Conservation (phyloP, 257 asterid genomes). For the Fraxinus cuspidata region DNA sequence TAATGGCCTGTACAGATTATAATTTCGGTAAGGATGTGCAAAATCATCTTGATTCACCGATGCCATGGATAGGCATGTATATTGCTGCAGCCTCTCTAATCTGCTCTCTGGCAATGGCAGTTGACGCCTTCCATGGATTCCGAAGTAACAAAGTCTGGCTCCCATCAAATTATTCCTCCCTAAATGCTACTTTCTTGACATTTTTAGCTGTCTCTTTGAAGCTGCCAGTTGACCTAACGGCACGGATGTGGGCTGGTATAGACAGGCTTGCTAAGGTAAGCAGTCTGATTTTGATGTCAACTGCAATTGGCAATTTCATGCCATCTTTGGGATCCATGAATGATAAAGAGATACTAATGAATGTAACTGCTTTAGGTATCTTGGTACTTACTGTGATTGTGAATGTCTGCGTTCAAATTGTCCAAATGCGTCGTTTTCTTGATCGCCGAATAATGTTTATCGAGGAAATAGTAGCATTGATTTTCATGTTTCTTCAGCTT, state of each 20-base stretch:
- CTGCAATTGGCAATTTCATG: constrained; percentile 1
- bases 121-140: neutral
- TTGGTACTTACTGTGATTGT: constrained; percentile 18
- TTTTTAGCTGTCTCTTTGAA: neutral
- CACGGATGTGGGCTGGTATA: neutral
- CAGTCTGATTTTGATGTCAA: neutral
- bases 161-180: constrained; percentile 6
- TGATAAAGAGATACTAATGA: neutral
- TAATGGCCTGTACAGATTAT: neutral
- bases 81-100: constrained; percentile 19
- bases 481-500: neutral
- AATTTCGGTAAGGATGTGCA: neutral
- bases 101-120: constrained; percentile 16
- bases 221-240: constrained; percentile 19
- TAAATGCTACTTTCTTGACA: constrained; percentile 4
- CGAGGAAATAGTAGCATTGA: neutral
- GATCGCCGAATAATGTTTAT: neutral
- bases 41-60: constrained; percentile 16
- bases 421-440: neutral
- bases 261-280: constrained; percentile 7
- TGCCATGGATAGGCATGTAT: constrained; percentile 32
- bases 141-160: neutral
- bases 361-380: constrained; percentile 10
- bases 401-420: constrained; percentile 3
- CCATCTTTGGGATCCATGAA: neutral